A percentile compares a stretch with the other conserved stretches of the same genome.
phyloP scores from a whole-genome alignment of 768 basidiomycete genomes.

The Galerina sulciceps region DNA sequence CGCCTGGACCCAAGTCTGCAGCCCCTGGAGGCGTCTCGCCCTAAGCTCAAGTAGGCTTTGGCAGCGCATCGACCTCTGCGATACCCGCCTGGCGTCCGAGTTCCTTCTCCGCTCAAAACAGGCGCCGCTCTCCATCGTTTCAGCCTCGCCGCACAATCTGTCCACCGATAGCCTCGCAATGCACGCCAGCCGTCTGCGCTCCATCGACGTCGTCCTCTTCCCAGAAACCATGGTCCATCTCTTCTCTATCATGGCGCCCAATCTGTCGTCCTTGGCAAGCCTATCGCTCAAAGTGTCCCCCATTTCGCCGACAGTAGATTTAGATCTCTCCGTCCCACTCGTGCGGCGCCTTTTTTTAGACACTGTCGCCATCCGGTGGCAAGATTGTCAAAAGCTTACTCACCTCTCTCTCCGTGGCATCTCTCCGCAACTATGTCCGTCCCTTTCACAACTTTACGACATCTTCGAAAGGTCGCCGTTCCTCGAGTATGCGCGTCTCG shows the following conservation, averaged over 20 bases:
- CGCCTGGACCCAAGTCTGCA: constrained; percentile 47
- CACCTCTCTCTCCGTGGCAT: constrained; percentile 39
- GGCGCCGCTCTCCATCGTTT: constrained; percentile 39
- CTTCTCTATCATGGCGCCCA: constrained; percentile 29
- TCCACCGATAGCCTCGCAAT: constrained; percentile 27
- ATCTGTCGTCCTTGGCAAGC: constrained; percentile 29
- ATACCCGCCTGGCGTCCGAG: constrained; percentile 34
- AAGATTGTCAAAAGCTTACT: constrained; percentile 33
- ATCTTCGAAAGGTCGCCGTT: constrained; percentile 37
- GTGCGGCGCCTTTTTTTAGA: constrained; percentile 38
- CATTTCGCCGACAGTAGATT: constrained; percentile 23
- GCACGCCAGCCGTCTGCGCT: constrained; percentile 33
- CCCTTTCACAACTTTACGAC: constrained; percentile 34
- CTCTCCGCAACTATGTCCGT: constrained; percentile 32
- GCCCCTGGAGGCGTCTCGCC: constrained; percentile 38
- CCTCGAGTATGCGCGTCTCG: constrained; percentile 36
- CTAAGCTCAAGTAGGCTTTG: constrained; percentile 41
- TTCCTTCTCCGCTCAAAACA: constrained; percentile 38
- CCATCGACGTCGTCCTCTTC: constrained; percentile 41
- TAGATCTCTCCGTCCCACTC: constrained; percentile 30
- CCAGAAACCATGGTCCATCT: constrained; percentile 36
- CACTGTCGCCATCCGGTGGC: constrained; percentile 38
- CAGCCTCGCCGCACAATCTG: constrained; percentile 30
- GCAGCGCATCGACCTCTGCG: constrained; percentile 41
- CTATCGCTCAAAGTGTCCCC: constrained; percentile 40